phyloP scores from a whole-genome alignment of 495 filamentous ascomycete genomes.

The Neurospora intermedia region DNA sequence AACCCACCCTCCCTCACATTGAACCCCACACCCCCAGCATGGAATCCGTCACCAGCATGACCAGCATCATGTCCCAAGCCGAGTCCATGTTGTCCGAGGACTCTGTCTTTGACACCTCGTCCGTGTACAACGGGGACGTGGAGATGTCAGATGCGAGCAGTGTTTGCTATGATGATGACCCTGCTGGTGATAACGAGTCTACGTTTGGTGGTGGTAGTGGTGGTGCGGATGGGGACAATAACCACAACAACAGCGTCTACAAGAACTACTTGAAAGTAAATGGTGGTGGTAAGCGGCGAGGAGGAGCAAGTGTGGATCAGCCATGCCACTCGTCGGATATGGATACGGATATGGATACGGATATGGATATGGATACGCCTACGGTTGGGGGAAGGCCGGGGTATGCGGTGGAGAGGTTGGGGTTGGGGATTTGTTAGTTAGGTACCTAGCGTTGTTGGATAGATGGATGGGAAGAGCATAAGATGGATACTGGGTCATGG shows the following conservation, averaged over 20 bases:
- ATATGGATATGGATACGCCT: conserved; percentile 23
- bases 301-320: background rate
- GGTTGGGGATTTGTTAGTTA: conserved; percentile 4
- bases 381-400: conserved; percentile 11
- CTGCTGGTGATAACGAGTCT: conserved; percentile 19
- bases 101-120: background rate
- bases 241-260: background rate
- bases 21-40: conserved; percentile 10
- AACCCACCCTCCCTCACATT: conserved; percentile 3
- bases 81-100: background rate
- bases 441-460: background rate
- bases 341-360: conserved; percentile 20
- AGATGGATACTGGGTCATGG: background rate
- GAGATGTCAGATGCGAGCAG: conserved; percentile 35
- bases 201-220: background rate
- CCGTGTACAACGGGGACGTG: conserved; percentile 17
- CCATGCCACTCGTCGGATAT: conserved; percentile 8
- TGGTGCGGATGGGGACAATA: background rate
- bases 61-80: background rate
- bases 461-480: conserved; percentile 2
- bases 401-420: conserved; percentile 1
- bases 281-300: background rate
- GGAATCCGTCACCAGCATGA: conserved; percentile 3
- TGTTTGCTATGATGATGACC: conserved; percentile 3
- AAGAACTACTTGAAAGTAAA: background rate